Conservation (phyloP, 2,329 filamentous ascomycete species). For the Fusarium tricinctum region DNA sequence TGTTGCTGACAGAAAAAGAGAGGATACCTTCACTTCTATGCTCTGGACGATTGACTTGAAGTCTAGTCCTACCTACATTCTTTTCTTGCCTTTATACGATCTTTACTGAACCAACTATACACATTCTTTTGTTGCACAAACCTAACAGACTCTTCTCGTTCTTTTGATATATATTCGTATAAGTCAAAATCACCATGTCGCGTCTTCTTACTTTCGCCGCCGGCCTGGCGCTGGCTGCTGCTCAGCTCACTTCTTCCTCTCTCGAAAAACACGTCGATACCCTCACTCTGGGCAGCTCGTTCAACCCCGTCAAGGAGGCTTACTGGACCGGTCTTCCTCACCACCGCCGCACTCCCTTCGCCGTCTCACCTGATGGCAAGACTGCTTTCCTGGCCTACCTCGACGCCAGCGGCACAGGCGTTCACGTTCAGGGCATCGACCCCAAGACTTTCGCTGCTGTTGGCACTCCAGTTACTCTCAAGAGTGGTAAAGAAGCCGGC, state of each 20-base stretch:
- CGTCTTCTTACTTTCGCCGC: constrained; percentile 47
- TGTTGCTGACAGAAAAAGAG: background rate
- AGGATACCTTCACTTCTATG: constrained; percentile 39
- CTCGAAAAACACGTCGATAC: constrained; percentile 56
- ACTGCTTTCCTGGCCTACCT: constrained; percentile 73
- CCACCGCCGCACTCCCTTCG: constrained; percentile 73
- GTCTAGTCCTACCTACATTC: constrained; percentile 44
- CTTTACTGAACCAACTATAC: constrained; percentile 37
- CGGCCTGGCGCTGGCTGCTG: constrained; percentile 49
- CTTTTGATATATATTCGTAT: background rate
- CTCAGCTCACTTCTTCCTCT: constrained; percentile 46
- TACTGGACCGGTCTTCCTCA: constrained; percentile 74
- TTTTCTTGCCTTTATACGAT: constrained; percentile 44
- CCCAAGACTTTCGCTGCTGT: constrained; percentile 67
- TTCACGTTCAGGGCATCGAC: constrained; percentile 70
- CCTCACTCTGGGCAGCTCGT: constrained; percentile 63
- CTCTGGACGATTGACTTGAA: constrained; percentile 44
- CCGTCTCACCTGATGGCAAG: constrained; percentile 71
- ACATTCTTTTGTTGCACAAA: constrained; percentile 28
- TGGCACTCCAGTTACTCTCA: constrained; percentile 65
- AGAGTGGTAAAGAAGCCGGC: constrained; percentile 70
- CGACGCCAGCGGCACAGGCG: constrained; percentile 66
- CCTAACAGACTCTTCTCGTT: constrained; percentile 20
- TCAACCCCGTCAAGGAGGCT: constrained; percentile 69
- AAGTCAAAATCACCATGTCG: constrained; percentile 37